Evolutionary conservation across 345 rosid genomes (phyloP), one percentile per base, ranked within the genome.

Genomic region (Brassica juncea): DNA sequence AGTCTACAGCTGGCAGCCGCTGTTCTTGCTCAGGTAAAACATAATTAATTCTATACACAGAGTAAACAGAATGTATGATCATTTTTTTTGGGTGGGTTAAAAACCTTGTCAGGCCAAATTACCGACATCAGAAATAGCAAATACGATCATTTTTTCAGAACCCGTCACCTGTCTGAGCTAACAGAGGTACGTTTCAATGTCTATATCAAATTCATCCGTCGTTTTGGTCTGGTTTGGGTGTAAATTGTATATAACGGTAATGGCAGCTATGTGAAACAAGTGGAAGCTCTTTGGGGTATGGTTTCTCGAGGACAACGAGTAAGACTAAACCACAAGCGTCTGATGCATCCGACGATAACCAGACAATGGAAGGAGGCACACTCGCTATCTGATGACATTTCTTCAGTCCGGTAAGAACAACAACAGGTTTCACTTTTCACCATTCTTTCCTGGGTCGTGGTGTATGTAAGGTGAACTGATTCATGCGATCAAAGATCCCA

Each of bases 1-100:
- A 94, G 99, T 86, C 86, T 94, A 68, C 99, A 94, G 82, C 87
- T 94, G 84, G 99, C 98, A 55, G 97, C 99, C 71, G 99, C 98
- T 81, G 99, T 94, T 84, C 99, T 94, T 76, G 97, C 98, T 11
- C 95, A 92, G 97, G 98, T 92, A 85, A 42, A 70, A 73, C 60
- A 68, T 47, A 65, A 61, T 44, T 0, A 49, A 42, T 64, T 42
- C 4, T n/a, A 70, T 23, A 23, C 52, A 23, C 27, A 71, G 49
- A 5, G 58, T 57, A 10, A 35, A n/a, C 19, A 68, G 61, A 49
- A n/a, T 5, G 76, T 16, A 55, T 77, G 77, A 77, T 34, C 27
- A 31, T 6, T 67, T 78, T 67, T 78, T 65, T 39, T 14, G 4
- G 37, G 32, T 23, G 4, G 37, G 34, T 28, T 77, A 5, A 37